These are phyloP conservation scores for Trichoderma oligosporum DNA, from an alignment of 2,329 filamentous ascomycete species.

Conservation along the genomic window DNA sequence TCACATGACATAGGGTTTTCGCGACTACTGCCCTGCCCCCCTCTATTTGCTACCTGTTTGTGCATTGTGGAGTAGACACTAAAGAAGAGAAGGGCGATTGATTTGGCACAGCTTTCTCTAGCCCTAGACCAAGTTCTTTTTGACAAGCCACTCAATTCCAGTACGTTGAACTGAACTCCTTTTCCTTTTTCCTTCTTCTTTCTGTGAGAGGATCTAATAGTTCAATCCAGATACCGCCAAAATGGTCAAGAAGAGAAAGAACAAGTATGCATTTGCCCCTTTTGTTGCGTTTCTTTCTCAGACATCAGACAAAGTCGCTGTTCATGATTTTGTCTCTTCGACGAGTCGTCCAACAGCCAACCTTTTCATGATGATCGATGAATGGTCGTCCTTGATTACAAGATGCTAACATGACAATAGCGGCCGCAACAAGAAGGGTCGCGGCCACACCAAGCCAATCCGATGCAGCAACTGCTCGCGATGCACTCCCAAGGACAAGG, in stretches of 20 bases:
- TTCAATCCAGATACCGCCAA: slow-evolving; percentile 52
- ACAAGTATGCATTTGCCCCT: slow-evolving; percentile 46
- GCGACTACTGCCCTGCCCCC: slow-evolving; percentile 23
- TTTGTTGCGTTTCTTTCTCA: not conserved
- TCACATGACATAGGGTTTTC: slow-evolving; percentile 31
- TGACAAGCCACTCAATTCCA: slow-evolving; percentile 23
- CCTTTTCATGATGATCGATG: not conserved
- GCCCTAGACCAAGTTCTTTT: slow-evolving; percentile 21
- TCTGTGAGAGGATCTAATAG: slow-evolving; percentile 33
- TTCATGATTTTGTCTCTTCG: slow-evolving; percentile 29
- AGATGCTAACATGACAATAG: slow-evolving; percentile 43
- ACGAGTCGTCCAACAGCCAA: not conserved
- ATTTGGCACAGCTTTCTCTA: slow-evolving; percentile 19
- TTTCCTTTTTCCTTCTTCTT: slow-evolving; percentile 22
- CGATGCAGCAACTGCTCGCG: slow-evolving; percentile 70
- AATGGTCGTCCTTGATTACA: slow-evolving; percentile 20
- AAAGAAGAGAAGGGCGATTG: not conserved
- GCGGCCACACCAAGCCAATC: slow-evolving; percentile 99
- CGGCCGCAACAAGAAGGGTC: slow-evolving; percentile 99
- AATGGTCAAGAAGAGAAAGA: slow-evolving; percentile 71
- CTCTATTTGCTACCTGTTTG: slow-evolving; percentile 2
- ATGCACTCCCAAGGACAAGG: slow-evolving; percentile 99
- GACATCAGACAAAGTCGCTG: not conserved
- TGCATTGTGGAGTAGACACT: slow-evolving; percentile 11
- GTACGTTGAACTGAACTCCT: slow-evolving; percentile 27